Evolutionary conservation across 2,329 filamentous ascomycete genomes (phyloP).

Genomic region (Aspergillus pseudonomiae): DNA sequence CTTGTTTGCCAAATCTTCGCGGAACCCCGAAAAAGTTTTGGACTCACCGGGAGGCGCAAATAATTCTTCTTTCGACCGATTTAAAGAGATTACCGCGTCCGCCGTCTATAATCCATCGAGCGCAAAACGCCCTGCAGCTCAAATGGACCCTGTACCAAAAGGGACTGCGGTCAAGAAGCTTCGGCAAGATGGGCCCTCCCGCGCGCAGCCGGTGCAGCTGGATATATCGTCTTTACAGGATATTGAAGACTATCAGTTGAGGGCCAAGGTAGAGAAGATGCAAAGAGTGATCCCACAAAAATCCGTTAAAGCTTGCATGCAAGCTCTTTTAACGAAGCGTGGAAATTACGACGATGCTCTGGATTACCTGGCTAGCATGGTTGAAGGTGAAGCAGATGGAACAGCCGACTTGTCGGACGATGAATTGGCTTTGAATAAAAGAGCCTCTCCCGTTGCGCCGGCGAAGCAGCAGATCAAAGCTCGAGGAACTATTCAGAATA

Average conservation of each 20-base stretch:
- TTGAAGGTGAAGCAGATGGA: constrained; percentile 32
- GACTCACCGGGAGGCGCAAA: constrained; percentile 43
- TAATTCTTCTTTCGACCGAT: constrained; percentile 34
- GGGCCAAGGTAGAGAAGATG: constrained; percentile 58
- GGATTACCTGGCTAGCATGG: constrained; percentile 46
- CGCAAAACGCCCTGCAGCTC: constrained; percentile 46
- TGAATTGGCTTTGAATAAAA: constrained; percentile 37
- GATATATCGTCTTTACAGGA: constrained; percentile 51
- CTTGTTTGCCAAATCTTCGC: constrained; percentile 54
- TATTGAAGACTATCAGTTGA: constrained; percentile 54
- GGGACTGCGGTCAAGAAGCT: constrained; percentile 43
- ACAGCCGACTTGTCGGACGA: constrained; percentile 43
- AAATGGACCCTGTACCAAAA: constrained; percentile 46
- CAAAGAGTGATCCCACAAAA: constrained; percentile 50
- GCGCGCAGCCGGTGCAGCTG: constrained; percentile 48
- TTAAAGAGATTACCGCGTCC: constrained; percentile 48
- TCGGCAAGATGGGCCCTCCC: constrained; percentile 46
- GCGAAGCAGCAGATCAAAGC: constrained; percentile 59
- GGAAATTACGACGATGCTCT: constrained; percentile 61
- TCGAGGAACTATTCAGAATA: constrained; percentile 61
- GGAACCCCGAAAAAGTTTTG: constrained; percentile 44
- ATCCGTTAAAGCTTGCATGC: constrained; percentile 51
- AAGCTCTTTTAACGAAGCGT: constrained; percentile 54
- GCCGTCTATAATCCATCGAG: constrained; percentile 46
- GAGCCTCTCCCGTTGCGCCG: constrained; percentile 24